Evolutionary conservation across 257 asterid species (phyloP).

Genomic region (Schizonepeta tenuifolia): DNA sequence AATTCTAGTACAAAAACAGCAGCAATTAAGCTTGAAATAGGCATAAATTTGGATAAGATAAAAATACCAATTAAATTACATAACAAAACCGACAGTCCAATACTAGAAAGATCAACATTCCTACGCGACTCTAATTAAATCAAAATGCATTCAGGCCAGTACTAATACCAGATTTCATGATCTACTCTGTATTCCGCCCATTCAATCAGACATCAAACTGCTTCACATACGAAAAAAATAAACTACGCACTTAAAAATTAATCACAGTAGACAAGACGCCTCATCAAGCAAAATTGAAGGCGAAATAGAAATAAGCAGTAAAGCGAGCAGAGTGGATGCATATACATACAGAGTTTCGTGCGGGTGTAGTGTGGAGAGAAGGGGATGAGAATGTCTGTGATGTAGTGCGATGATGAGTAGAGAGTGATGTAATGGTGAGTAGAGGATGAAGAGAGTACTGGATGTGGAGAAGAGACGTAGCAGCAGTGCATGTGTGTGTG

Average conservation of each 20-base stretch:
- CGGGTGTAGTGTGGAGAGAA: background rate
- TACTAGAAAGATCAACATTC: constrained; percentile 6
- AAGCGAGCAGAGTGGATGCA: constrained; percentile 16
- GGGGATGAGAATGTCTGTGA: constrained; percentile 22
- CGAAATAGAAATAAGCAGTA: constrained; percentile 10
- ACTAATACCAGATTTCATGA: constrained; percentile 20
- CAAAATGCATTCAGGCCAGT: constrained; percentile 16
- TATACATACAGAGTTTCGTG: constrained; percentile 20
- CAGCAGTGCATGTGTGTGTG: constrained; percentile 47
- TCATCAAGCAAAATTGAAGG: constrained; percentile 5
- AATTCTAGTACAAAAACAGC: constrained; percentile 15
- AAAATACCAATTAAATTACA: constrained; percentile 10
- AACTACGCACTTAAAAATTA: background rate
- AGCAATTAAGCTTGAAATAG: constrained; percentile 10
- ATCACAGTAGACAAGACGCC: constrained; percentile 5
- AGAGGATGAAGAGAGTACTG: constrained; percentile 35
- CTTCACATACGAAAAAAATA: too few relatives aligned
- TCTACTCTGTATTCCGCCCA: constrained; percentile 13
- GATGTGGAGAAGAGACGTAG: constrained; percentile 45
- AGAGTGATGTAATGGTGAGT: constrained; percentile 2
- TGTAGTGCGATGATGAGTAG: constrained; percentile 23
- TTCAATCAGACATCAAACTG: constrained; percentile 9
- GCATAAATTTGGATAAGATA: background rate
- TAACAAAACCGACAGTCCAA: constrained; percentile 20
- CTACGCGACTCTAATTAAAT: background rate